These are phyloP conservation scores for Aristolochia californica DNA, from an alignment of 164 flowering plant genomes.

Conservation along the genomic window DNA sequence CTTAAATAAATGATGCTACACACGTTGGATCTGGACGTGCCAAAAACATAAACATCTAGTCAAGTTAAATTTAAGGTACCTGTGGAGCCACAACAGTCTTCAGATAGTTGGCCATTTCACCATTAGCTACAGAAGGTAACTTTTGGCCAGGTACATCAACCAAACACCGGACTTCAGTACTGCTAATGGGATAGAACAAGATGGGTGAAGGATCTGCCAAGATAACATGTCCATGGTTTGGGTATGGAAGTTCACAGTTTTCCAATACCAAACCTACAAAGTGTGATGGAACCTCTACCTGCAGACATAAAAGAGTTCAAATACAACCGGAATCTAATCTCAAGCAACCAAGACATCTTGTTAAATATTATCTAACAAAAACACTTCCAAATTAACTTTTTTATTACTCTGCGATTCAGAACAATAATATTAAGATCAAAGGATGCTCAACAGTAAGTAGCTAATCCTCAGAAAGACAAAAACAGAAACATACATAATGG, in stretches of 20 bases:
- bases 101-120: conserved; percentile 81
- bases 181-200: conserved; percentile 81
- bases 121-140: conserved; percentile 82
- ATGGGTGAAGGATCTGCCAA: conserved; percentile 86
- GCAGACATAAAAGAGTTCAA: background rate
- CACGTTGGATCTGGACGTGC: too few species aligned
- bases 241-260: conserved; percentile 76
- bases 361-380: too few species aligned
- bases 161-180: conserved; percentile 81
- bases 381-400: too few species aligned
- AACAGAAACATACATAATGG: too few species aligned
- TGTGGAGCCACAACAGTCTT: conserved; percentile 81
- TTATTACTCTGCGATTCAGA: background rate
- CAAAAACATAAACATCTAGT: background rate
- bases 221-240: conserved; percentile 87
- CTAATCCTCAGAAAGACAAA: too few species aligned
- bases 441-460: background rate
- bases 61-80: conserved; percentile 26
- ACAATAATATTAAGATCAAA: background rate
- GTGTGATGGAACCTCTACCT: conserved; percentile 90
- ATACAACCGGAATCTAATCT: background rate
- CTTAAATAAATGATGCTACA: too few species aligned
- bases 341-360: background rate
- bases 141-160: conserved; percentile 94
- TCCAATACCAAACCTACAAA: conserved; percentile 84